phyloP scores from a whole-genome alignment of 768 basidiomycete species.

The Lentinula lateritia region DNA sequence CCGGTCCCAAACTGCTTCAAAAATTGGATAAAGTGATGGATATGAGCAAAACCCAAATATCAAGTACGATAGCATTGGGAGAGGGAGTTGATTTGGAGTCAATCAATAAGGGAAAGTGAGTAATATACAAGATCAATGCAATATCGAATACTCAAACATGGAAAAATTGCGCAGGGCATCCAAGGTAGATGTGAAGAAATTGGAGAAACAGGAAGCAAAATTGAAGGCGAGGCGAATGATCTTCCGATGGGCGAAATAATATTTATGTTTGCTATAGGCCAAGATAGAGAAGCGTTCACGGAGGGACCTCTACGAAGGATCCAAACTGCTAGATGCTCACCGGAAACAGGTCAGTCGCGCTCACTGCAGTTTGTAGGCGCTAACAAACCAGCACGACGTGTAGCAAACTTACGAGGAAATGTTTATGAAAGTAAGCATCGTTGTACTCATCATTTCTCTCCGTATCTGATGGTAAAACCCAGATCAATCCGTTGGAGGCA shows the following conservation, averaged over 20 bases:
- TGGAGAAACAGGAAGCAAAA: slow-evolving; percentile 97
- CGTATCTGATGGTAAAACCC: neutral
- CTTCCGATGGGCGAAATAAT: neutral
- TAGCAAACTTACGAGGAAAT: slow-evolving; percentile 98
- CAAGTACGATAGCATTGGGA: slow-evolving; percentile 70
- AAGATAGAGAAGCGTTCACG: slow-evolving; percentile 96
- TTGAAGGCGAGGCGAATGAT: slow-evolving; percentile 51
- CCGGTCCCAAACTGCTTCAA: slow-evolving; percentile 56
- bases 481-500: slow-evolving; percentile 93
- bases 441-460: neutral
- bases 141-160: neutral
- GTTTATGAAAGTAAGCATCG: slow-evolving; percentile 82
- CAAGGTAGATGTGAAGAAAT: slow-evolving; percentile 89
- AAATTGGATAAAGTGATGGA: slow-evolving; percentile 86
- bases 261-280: slow-evolving; percentile 40
- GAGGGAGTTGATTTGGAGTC: slow-evolving; percentile 88
- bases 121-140: slow-evolving; percentile 11
- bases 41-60: slow-evolving; percentile 78
- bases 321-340: slow-evolving; percentile 88
- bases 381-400: slow-evolving; percentile 5
- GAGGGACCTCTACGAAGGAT: slow-evolving; percentile 91
- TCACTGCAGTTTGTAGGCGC: neutral
- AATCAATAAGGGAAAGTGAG: slow-evolving; percentile 90
- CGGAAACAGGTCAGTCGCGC: slow-evolving; percentile 65
- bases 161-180: slow-evolving; percentile 52